Base-by-base conservation (phyloP, 2,329 filamentous ascomycete species). In the Bisporella sp. region DNA sequence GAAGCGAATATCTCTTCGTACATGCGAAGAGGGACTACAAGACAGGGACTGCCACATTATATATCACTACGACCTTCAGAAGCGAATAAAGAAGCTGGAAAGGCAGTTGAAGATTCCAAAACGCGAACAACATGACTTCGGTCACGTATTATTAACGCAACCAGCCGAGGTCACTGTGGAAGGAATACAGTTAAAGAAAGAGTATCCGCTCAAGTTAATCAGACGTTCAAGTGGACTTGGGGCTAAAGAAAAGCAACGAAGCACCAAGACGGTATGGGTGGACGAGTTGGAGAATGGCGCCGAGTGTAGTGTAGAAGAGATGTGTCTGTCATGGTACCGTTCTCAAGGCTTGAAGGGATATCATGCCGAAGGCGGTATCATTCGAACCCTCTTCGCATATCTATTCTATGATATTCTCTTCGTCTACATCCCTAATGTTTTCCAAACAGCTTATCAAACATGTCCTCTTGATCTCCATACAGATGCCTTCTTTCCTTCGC, bases 341-440 rank as follows among this genome's bases (percentile, higher is more conserved):
- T 74, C 77, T 7, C 75, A 57, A 47, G 92, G 91, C 2, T 97
- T 89, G 85, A 96, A 96, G 66, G 93, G 93, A 8, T 96, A 92
- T 63, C 93, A 99, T 68, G 82, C 85, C 13, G 93, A 99, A 73
- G 89, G 90, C 33, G 88, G 91, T 2, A 91, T 97, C 59, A 72
- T 97, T 5, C 83, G 90, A n/a, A 99, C 93, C 0, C 73, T 99
- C 30, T 91, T 91, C 68, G 86, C 84, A 11, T 92, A 93, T 63
- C 79, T 99, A 13, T 96, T 97, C 72, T 93, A 85, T 72, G 92
- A 99, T 67, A 80, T 97, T 29, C 73, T 99, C 5, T 97, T 97
- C 69, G 75, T 89, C 30, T 96, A 95, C 67, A 80, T 97, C 5
- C 92, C 93, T 30, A 96, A 97, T 60, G 92, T 99, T 49, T 99